Base-by-base conservation (phyloP, 495 filamentous ascomycete species). In the Talaromyces proteolyticus region DNA sequence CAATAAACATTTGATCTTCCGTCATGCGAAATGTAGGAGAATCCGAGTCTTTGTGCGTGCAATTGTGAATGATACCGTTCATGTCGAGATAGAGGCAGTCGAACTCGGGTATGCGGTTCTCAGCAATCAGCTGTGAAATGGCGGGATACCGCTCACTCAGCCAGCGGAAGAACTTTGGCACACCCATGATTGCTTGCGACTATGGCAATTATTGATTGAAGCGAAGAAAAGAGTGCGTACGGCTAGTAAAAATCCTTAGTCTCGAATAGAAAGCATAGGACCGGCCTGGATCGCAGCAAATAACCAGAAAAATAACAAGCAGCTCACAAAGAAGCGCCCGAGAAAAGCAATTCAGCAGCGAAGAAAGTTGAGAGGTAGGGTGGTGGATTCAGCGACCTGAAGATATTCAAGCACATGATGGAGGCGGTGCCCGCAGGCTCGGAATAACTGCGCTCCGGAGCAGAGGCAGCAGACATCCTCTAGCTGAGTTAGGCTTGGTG, bases 41-140 rank as follows among this genome's bases (percentile, higher is more conserved):
- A 57, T 89, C 88, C 8, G 87, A 85, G 60, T 99, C 93, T 50
- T 88, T 96, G 72, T 99, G 94, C 48, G 94, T 97, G 64, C 94
- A 99, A 64, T 99, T 99, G 65, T 99, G 94, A 58, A 99, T 97
- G 64, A 99, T 99, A 53, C 93, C 94, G 66, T 99, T 97, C 94
- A 97, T 96, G 59, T 98, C 93, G 57, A 96, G 78, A 67, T 98
- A 99, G 50, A 99, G 81, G 65, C 88, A 93, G 69, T 99, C 94
- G 68, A 99, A 99, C 65, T 99, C 94, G 25, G 94, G 94, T 67
- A 99, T 99, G 51, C 93, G 87, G 69, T 95, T 99, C 75, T 99
- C 94, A 47, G 91, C 92, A 66, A 99, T 97, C 55, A 99, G 78
- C 81, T 96, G 91, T 34, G 93, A 97, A 67, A 99, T 99, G 49